phyloP scores from a whole-genome alignment of 768 basidiomycete genomes.

The Daedaleopsis sinensis region DNA sequence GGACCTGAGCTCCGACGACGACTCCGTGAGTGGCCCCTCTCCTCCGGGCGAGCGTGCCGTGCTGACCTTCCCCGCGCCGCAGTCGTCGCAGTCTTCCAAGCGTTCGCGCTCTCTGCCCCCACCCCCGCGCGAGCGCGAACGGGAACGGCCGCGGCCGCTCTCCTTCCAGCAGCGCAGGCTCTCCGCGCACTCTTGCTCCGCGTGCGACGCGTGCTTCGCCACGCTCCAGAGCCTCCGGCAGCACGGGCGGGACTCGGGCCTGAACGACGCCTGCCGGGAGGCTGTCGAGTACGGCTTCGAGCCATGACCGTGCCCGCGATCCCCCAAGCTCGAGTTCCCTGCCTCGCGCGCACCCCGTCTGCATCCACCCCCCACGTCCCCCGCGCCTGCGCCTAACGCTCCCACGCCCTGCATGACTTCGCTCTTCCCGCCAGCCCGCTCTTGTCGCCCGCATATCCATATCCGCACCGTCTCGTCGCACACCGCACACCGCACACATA shows the following conservation, averaged over 20 bases:
- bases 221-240: slow-evolving; percentile 60
- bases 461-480: slow-evolving; percentile 3
- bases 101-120: slow-evolving; percentile 49
- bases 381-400: not conserved
- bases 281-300: slow-evolving; percentile 81
- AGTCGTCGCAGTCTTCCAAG: slow-evolving; percentile 60
- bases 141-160: no score
- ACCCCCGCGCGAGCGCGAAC: slow-evolving; percentile 15
- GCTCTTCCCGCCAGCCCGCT: slow-evolving; percentile 1
- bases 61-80: slow-evolving; percentile 17
- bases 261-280: slow-evolving; percentile 70
- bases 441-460: slow-evolving; percentile 12
- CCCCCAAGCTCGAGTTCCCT: not conserved
- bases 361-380: not conserved
- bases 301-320: slow-evolving; percentile 30
- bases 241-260: slow-evolving; percentile 55
- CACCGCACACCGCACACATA: slow-evolving; percentile 20
- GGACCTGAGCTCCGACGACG: slow-evolving; percentile 37
- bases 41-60: not conserved
- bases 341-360: not conserved
- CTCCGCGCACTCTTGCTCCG: slow-evolving; percentile 67
- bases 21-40: slow-evolving; percentile 39
- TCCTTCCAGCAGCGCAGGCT: slow-evolving; percentile 40
- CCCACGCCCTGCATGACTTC: slow-evolving; percentile 8
- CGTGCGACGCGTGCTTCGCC: slow-evolving; percentile 70